These are phyloP conservation scores for Xylariales sp. DNA, from an alignment of 2,329 filamentous ascomycete species.

Conservation along the genomic window DNA sequence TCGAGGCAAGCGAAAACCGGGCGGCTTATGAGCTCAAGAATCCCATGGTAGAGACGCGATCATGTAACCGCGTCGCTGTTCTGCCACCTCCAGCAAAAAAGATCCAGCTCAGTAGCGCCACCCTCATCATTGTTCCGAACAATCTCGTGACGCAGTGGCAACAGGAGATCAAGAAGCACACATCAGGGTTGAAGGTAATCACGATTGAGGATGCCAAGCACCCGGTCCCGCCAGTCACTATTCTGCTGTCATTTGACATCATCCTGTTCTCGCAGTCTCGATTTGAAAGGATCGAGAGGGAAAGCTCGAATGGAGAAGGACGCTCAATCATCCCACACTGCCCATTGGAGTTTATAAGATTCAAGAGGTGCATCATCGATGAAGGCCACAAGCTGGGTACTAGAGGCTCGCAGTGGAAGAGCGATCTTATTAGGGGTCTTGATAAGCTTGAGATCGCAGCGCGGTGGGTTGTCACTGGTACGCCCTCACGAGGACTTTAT, in stretches of 20 bases:
- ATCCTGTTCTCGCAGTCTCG: conserved; percentile 70
- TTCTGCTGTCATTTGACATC: conserved; percentile 66
- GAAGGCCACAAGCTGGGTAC: conserved; percentile 85
- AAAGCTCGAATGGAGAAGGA: conserved; percentile 33
- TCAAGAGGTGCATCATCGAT: conserved; percentile 85
- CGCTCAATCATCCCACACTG: conserved; percentile 36
- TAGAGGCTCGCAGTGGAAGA: conserved; percentile 47
- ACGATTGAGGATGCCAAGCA: conserved; percentile 50
- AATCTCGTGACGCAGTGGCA: conserved; percentile 85
- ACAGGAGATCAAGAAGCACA: conserved; percentile 75
- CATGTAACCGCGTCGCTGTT: conserved; percentile 30
- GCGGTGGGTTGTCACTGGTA: conserved; percentile 87
- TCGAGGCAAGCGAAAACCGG: conserved; percentile 46
- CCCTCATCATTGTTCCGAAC: conserved; percentile 73
- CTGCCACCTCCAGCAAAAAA: conserved; percentile 32
- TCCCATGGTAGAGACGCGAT: conserved; percentile 33
- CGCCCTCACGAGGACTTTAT: conserved; percentile 77
- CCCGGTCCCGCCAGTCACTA: conserved; percentile 49
- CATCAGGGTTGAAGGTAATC: conserved; percentile 59
- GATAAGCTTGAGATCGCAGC: conserved; percentile 60
- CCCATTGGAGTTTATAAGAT: conserved; percentile 67
- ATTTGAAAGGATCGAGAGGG: conserved; percentile 60
- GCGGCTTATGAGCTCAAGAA: conserved; percentile 51
- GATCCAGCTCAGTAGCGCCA: conserved; percentile 63
- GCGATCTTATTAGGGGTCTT: conserved; percentile 47